Evolutionary conservation across 345 rosid genomes (phyloP).

Genomic region (Salix udensis): DNA sequence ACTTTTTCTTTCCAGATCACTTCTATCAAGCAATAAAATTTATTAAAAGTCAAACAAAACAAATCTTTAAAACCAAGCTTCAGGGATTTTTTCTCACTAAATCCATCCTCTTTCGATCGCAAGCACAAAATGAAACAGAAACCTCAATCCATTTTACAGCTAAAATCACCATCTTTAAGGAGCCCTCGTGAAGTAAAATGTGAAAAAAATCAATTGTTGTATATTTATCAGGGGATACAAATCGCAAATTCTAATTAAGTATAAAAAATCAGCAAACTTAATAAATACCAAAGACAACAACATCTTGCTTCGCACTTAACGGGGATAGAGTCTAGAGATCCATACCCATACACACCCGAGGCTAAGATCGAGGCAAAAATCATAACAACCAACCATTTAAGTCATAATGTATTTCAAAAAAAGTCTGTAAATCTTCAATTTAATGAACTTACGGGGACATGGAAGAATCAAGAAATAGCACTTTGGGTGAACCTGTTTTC

Average conservation of each 20-base stretch:
- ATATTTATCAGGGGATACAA: too few species aligned
- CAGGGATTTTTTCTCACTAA: too few species aligned
- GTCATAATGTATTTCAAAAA: neutral
- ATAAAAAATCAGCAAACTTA: neutral
- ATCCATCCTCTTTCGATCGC: too few species aligned
- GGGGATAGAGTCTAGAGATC: slow-evolving; percentile 82
- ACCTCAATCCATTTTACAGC: too few species aligned
- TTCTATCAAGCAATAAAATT: too few species aligned
- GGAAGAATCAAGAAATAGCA: slow-evolving; percentile 48
- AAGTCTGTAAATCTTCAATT: neutral
- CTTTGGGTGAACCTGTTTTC: slow-evolving; percentile 50
- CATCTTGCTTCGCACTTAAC: slow-evolving; percentile 40
- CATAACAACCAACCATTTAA: neutral
- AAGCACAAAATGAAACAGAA: too few species aligned
- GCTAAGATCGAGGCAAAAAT: neutral
- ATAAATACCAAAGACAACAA: neutral
- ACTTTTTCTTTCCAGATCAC: too few species aligned
- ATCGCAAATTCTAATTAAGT: neutral
- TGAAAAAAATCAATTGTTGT: too few species aligned
- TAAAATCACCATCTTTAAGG: too few species aligned
- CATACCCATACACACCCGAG: slow-evolving; percentile 13
- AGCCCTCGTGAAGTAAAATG: too few species aligned
- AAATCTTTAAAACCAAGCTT: too few species aligned
- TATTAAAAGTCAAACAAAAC: too few species aligned
- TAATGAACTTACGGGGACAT: slow-evolving; percentile 47